Base-by-base conservation (phyloP, 495 filamentous ascomycete species). In the Diplogelasinospora grovesii region DNA sequence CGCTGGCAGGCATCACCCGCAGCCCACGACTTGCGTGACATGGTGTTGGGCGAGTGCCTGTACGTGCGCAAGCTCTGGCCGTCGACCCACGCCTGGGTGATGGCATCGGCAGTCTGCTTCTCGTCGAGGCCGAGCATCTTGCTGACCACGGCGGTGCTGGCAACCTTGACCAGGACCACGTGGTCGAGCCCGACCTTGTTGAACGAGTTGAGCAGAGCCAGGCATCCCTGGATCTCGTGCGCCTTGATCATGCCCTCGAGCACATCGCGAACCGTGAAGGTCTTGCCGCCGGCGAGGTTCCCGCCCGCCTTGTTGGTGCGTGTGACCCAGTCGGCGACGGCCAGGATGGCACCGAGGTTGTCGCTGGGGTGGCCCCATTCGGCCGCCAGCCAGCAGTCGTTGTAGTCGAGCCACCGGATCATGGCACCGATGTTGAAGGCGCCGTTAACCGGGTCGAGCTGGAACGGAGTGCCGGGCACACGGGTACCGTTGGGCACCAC, bases 161-260 rank as follows among this genome's bases (percentile, higher is more conserved):
- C 93, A 46, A 98, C 87, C 77, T 98, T 98, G 68, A 98, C 92
- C 23, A 96, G 73, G 21, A 97, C 86, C 32, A 98, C 92, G 67
- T 98, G 92, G 70, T 98, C 92, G 40, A 98, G 73, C 27, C 92
- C 92, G 52, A 95, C 93, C 64, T 93, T 94, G 73, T 98, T 98
- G 78, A 76, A 98, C 39, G 88, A 95, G 72, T 98, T 98, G 66
- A 96, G 84, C 43, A 98, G 73, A 14, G 92, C 92, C 53, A 98
- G 70, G 64, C 89, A 93, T 44, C 92, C 92, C 73, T 98, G 92
- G 56, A 98, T 97, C 65, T 98, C 92, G 68, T 98, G 92, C 50
- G 92, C 92, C 76, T 93, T 95, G 74, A 98, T 95, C 92, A 98
- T 97, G 41, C 78, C 89, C 74, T 97, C 92, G 45, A 98, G 75